Percentiles rank a stretch among this genome's conserved stretches.
phyloP scores from a whole-genome alignment of 1,139 yeast species.

The Ogataea hybrid region DNA sequence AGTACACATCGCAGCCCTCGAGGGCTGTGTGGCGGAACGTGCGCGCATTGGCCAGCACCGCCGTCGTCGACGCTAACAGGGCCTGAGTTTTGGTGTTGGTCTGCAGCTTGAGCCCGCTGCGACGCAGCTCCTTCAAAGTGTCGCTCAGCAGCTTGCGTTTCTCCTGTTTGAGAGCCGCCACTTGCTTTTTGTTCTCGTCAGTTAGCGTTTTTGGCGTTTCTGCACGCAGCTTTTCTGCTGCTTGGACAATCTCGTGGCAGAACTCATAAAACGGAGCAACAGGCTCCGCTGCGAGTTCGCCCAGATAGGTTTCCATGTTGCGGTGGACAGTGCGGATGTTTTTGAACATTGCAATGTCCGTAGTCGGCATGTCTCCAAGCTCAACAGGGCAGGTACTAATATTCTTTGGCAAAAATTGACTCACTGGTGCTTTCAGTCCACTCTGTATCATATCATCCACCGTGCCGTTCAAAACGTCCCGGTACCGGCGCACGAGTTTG shows the following conservation, averaged over 20 bases:
- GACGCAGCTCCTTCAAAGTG: constrained; percentile 66
- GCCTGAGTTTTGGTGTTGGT: constrained; percentile 63
- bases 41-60: constrained; percentile 54
- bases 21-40: constrained; percentile 43
- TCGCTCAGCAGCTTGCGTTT: constrained; percentile 78
- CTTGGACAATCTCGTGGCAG: constrained; percentile 52
- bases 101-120: constrained; percentile 71
- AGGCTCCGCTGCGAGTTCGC: constrained; percentile 34
- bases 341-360: neutral
- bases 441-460: constrained; percentile 57
- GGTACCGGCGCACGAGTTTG: constrained; percentile 80
- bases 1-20: constrained; percentile 55
- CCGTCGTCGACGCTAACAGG: constrained; percentile 60
- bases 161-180: constrained; percentile 75
- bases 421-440: constrained; percentile 42
- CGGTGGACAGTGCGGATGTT: constrained; percentile 48
- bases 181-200: constrained; percentile 70
- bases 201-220: constrained; percentile 75
- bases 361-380: constrained; percentile 1
- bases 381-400: neutral
- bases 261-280: constrained; percentile 47
- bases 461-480: constrained; percentile 56
- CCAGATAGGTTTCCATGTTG: constrained; percentile 53
- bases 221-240: constrained; percentile 60
- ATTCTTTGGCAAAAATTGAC: neutral